phyloP scores from a whole-genome alignment of 73 alveolate species.

The Tetrahymena elliotti region DNA sequence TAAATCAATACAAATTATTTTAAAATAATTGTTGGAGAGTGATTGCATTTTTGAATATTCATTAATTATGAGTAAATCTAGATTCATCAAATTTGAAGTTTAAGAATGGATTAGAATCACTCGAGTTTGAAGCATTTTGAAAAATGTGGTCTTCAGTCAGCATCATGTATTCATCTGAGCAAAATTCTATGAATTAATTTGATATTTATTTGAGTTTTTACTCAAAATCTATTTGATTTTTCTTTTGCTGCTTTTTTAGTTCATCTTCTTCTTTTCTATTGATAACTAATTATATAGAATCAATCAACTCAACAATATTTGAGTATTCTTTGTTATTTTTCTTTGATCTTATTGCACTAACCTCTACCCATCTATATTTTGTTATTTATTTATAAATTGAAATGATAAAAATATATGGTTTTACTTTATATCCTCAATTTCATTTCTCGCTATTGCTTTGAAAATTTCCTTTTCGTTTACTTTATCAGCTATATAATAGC shows the following conservation, averaged over 20 bases:
- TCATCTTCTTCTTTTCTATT: background rate
- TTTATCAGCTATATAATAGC: background rate
- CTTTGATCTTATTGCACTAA: background rate
- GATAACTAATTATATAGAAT: background rate
- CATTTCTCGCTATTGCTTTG: background rate
- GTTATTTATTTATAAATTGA: background rate
- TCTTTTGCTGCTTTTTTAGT: background rate
- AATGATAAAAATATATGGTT: background rate
- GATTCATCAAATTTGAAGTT: background rate
- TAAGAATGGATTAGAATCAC: background rate
- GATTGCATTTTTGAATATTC: too few species aligned
- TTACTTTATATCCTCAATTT: background rate
- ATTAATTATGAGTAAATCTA: background rate
- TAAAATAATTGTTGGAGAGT: too few species aligned
- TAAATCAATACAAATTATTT: too few species aligned
- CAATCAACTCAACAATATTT: background rate
- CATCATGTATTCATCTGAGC: background rate
- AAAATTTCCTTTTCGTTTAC: background rate
- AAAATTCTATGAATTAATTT: background rate
- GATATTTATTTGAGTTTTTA: background rate
- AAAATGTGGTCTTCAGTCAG: background rate
- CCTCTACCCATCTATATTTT: background rate
- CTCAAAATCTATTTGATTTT: background rate
- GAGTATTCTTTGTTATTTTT: background rate
- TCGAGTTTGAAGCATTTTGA: background rate